Evolutionary conservation across 129 eudicot genomes (phyloP).

Genomic region (Pseudognaphalium luteoalbum): DNA sequence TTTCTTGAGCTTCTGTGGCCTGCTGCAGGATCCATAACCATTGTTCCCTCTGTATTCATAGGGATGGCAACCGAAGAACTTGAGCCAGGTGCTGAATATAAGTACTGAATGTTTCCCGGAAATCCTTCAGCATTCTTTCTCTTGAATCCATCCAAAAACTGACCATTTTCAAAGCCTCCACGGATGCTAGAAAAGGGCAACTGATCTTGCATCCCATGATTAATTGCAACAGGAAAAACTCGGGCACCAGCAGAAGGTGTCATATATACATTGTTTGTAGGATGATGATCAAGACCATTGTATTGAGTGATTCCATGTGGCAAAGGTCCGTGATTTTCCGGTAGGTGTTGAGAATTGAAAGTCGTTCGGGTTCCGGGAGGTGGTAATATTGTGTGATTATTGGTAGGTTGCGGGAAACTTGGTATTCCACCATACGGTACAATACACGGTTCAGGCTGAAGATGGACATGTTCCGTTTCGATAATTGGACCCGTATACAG

Average conservation of each 20-base stretch:
- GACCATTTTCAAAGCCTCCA: conserved; percentile 45
- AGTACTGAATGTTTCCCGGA: conserved; percentile 41
- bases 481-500: conserved; percentile 54
- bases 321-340: conserved; percentile 55
- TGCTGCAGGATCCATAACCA: conserved; percentile 44
- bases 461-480: conserved; percentile 54
- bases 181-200: conserved; percentile 52
- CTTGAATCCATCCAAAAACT: conserved; percentile 62
- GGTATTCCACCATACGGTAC: conserved; percentile 45
- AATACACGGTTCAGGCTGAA: conserved; percentile 61
- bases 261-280: conserved; percentile 38
- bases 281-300: conserved; percentile 46
- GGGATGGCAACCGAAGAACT: conserved; percentile 66
- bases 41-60: conserved; percentile 42
- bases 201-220: conserved; percentile 60
- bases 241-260: conserved; percentile 51
- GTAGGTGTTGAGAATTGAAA: conserved; percentile 54
- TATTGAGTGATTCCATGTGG: conserved; percentile 55
- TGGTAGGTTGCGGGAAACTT: conserved; percentile 56
- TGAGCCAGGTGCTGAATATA: conserved; percentile 52
- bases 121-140: conserved; percentile 66
- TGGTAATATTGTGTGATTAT: conserved; percentile 46
- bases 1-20: conserved; percentile 46
- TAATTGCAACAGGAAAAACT: conserved; percentile 53
- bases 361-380: conserved; percentile 46